Conservation (phyloP, 1,284 basidiomycete species). For the Lignosus rhinocerotis region DNA sequence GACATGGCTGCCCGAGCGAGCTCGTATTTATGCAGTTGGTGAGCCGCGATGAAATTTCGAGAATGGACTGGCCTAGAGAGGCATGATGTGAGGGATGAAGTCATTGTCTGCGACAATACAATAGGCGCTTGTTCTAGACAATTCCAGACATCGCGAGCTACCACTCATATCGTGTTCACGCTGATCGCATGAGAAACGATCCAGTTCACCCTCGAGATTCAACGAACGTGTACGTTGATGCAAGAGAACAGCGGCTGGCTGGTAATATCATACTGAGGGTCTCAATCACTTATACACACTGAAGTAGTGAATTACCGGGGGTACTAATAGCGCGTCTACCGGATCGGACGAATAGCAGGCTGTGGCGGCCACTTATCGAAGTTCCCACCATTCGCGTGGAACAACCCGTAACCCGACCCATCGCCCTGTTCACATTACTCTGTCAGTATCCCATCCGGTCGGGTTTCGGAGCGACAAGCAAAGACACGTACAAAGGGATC, state of each 20-base stretch:
- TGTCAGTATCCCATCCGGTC: background rate
- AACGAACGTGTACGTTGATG: too few relatives aligned
- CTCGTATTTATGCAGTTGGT: background rate
- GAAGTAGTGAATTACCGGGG: too few relatives aligned
- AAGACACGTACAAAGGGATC: constrained; percentile 36
- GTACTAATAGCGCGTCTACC: background rate
- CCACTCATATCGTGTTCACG: too few relatives aligned
- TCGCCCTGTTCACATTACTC: constrained; percentile 20
- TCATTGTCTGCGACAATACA: background rate
- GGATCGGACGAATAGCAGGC: constrained; percentile 22
- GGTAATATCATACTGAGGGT: too few relatives aligned
- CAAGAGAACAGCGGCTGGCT: too few relatives aligned
- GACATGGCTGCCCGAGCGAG: background rate
- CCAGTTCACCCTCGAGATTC: too few relatives aligned
- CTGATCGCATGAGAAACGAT: too few relatives aligned
- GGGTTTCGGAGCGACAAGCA: background rate
- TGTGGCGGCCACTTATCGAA: constrained; percentile 30
- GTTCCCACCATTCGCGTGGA: constrained; percentile 22
- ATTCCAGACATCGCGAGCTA: background rate
- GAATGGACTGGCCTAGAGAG: background rate
- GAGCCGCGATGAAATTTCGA: background rate
- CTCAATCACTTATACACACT: too few relatives aligned
- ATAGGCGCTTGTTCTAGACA: background rate
- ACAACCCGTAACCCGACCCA: constrained; percentile 18
- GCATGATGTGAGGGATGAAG: background rate